phyloP scores from a whole-genome alignment of 1,284 basidiomycete species.

The Ceratobasidium sp. region DNA sequence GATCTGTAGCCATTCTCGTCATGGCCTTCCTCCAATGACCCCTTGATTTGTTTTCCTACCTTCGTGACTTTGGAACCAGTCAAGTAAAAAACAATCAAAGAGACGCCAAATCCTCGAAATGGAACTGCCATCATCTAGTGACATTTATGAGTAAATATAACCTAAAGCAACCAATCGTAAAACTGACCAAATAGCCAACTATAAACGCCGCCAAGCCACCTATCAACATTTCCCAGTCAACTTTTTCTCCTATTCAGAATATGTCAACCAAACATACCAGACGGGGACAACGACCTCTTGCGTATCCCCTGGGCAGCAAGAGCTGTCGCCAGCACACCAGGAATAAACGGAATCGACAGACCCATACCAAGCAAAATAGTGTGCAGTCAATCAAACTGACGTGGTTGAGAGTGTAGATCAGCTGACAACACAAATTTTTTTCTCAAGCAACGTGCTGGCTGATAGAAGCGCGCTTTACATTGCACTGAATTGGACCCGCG shows the following conservation, averaged over 20 bases:
- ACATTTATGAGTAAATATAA: background rate
- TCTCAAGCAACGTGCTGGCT: too few species aligned
- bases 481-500: too few species aligned
- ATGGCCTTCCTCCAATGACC: constrained; percentile 81
- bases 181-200: constrained; percentile 69
- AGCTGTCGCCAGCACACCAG: constrained; percentile 61
- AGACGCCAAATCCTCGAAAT: constrained; percentile 75
- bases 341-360: constrained; percentile 54
- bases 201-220: constrained; percentile 83
- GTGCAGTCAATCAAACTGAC: background rate
- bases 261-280: constrained; percentile 44
- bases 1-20: constrained; percentile 75
- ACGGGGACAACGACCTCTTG: constrained; percentile 59
- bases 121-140: constrained; percentile 68
- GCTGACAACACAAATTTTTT: background rate
- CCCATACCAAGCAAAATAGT: background rate
- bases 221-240: constrained; percentile 66
- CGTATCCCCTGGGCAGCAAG: constrained; percentile 67
- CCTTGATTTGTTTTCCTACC: constrained; percentile 79
- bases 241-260: background rate
- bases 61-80: constrained; percentile 87
- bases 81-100: constrained; percentile 86
- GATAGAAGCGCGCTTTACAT: too few species aligned
- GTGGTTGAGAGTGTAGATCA: constrained; percentile 4
- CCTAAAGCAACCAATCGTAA: background rate